Evolutionary conservation across 371 early-diverging fungal genomes (phyloP).

Genomic region (Zychaea mexicana): DNA sequence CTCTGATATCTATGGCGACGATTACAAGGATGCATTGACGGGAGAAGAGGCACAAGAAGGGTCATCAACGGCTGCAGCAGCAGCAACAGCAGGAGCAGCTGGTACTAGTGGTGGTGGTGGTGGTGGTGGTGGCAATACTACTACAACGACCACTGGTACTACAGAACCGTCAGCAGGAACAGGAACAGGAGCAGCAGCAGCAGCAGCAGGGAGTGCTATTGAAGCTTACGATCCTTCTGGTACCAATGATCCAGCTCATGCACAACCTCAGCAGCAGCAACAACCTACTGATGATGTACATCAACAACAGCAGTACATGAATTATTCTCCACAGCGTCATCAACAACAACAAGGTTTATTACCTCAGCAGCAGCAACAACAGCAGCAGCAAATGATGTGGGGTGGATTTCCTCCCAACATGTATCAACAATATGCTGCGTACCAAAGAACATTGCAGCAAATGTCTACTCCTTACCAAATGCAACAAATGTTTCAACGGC

Average conservation of each 20-base stretch:
- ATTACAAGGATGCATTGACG: conserved; percentile 23
- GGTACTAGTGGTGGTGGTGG: no score
- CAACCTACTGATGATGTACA: no score
- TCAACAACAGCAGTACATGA: not conserved
- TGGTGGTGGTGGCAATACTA: no score
- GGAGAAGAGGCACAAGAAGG: conserved; percentile 1
- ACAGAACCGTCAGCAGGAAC: not conserved
- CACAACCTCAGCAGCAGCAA: not conserved
- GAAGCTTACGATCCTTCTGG: not conserved
- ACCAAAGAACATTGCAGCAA: conserved; percentile 32
- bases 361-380: conserved; percentile 12
- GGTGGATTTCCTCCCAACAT: conserved; percentile 17
- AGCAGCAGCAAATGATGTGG: conserved; percentile 26
- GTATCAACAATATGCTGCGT: conserved; percentile 36
- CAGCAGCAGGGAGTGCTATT: no score
- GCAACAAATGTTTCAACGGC: conserved; percentile 44
- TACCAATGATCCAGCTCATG: not conserved
- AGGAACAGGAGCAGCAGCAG: not conserved
- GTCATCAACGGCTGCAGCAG: not conserved
- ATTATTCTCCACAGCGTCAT: conserved; percentile 7
- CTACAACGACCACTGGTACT: not conserved
- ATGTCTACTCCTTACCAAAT: conserved; percentile 36
- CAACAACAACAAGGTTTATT: not conserved
- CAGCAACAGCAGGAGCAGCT: not conserved
- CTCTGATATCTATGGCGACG: conserved; percentile 33